A percentile compares a stretch with the other conserved stretches of the same genome.
These are phyloP conservation scores for Tephrocybe sp. DNA, from an alignment of 768 basidiomycete genomes.

Conservation along the genomic window DNA sequence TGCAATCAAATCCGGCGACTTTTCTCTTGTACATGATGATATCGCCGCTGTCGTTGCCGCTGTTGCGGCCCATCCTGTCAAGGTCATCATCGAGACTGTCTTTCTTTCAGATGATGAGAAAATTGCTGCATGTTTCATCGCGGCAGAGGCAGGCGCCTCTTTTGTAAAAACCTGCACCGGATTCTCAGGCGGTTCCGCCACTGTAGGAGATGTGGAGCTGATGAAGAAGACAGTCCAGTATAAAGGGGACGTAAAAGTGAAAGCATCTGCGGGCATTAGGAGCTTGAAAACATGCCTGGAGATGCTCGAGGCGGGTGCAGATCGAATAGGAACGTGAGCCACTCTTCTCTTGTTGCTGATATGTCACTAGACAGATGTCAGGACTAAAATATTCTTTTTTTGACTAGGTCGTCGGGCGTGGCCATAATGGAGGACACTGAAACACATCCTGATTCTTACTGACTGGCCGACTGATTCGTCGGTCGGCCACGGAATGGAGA, in stretches of 20 bases:
- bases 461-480: no score
- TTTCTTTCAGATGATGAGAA: slow-evolving; percentile 44
- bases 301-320: slow-evolving; percentile 48
- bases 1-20: slow-evolving; percentile 38
- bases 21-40: slow-evolving; percentile 35
- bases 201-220: slow-evolving; percentile 40
- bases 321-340: slow-evolving; percentile 51
- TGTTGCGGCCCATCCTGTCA: slow-evolving; percentile 33
- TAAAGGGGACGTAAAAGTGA: slow-evolving; percentile 41
- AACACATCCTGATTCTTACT: slow-evolving; percentile 14
- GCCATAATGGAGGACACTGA: slow-evolving; percentile 12
- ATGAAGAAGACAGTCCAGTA: slow-evolving; percentile 41
- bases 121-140: slow-evolving; percentile 43
- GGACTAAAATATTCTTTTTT: no score
- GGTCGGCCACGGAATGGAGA: no score
- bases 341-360: background rate
- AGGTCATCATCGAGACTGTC: slow-evolving; percentile 52
- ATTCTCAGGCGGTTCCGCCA: slow-evolving; percentile 47
- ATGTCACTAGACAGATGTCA: no score
- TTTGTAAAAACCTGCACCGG: slow-evolving; percentile 58
- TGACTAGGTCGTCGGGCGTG: slow-evolving; percentile 24
- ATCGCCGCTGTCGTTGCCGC: slow-evolving; percentile 37
- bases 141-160: slow-evolving; percentile 47
- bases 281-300: slow-evolving; percentile 43
- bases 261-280: slow-evolving; percentile 51